A percentile compares a stretch with the other conserved stretches of the same genome.
Evolutionary conservation across 2,329 filamentous ascomycete genomes (phyloP).

Genomic region (Chaetomium sp.): DNA sequence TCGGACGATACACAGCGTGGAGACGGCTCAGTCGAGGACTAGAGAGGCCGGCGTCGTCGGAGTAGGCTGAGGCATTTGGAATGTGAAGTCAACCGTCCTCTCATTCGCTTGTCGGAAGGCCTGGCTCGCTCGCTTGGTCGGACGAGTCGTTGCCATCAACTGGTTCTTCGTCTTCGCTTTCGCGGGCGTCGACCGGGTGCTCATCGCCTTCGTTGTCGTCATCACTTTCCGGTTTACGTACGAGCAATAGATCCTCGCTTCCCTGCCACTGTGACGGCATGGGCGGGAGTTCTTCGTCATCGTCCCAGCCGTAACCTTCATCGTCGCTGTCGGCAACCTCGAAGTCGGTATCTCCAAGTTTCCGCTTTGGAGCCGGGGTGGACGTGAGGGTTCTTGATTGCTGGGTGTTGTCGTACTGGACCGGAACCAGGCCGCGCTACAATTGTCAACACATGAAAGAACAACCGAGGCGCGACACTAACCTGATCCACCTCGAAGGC

Average conservation of each 20-base stretch:
- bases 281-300: constrained; percentile 62
- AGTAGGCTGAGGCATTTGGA: background rate
- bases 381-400: constrained; percentile 40
- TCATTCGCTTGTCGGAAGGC: background rate
- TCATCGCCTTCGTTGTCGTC: constrained; percentile 37
- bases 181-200: constrained; percentile 37
- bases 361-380: constrained; percentile 59
- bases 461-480: constrained; percentile 33
- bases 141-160: constrained; percentile 10
- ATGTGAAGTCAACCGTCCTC: background rate
- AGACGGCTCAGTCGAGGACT: background rate
- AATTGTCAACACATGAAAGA: constrained; percentile 23
- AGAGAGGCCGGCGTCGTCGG: background rate
- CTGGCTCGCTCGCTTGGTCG: constrained; percentile 2
- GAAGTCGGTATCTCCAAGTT: constrained; percentile 62
- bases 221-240: constrained; percentile 39
- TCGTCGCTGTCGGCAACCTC: constrained; percentile 64
- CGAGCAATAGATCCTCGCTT: constrained; percentile 64
- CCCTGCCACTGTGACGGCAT: constrained; percentile 69
- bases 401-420: constrained; percentile 47
- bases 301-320: constrained; percentile 74
- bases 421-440: constrained; percentile 49
- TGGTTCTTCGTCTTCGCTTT: constrained; percentile 28
- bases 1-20: background rate
- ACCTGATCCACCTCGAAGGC: constrained; percentile 55